Conservation (phyloP, 179 eudicot genomes). For the Silene coronaria region DNA sequence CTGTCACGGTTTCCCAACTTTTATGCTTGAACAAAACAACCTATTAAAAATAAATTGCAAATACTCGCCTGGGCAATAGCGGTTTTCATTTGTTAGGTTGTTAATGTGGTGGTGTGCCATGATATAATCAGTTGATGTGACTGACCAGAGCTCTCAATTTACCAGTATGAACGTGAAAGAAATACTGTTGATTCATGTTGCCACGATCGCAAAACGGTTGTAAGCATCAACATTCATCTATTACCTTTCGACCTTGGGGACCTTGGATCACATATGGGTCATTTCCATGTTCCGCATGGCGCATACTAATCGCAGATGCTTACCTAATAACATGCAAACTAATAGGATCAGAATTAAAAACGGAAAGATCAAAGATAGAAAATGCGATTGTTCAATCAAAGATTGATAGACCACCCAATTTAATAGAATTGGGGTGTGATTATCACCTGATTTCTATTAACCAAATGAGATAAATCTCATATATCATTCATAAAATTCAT, state of each 20-base stretch:
- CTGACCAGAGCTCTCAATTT: neutral
- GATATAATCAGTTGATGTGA: neutral
- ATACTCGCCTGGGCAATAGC: neutral
- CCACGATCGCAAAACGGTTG: neutral
- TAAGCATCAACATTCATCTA: neutral
- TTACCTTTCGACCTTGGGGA: neutral
- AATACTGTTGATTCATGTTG: neutral
- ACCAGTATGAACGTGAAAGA: neutral
- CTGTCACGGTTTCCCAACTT: too few species aligned
- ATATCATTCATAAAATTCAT: too few species aligned
- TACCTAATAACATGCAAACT: neutral
- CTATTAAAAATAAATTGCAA: neutral
- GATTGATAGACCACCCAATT: too few species aligned
- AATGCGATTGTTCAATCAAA: too few species aligned
- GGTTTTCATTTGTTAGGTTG: neutral
- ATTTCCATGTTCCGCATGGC: neutral
- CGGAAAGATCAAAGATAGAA: too few species aligned
- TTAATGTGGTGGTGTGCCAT: neutral
- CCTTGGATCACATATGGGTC: neutral
- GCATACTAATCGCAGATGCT: neutral
- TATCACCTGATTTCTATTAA: too few species aligned
- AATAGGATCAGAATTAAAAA: too few species aligned
- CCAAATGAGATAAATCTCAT: too few species aligned
- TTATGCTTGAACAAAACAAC: neutral
- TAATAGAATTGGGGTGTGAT: too few species aligned